Evolutionary conservation across 23 red algal genomes (phyloP).

Genomic region (Gracilariopsis chorda): DNA sequence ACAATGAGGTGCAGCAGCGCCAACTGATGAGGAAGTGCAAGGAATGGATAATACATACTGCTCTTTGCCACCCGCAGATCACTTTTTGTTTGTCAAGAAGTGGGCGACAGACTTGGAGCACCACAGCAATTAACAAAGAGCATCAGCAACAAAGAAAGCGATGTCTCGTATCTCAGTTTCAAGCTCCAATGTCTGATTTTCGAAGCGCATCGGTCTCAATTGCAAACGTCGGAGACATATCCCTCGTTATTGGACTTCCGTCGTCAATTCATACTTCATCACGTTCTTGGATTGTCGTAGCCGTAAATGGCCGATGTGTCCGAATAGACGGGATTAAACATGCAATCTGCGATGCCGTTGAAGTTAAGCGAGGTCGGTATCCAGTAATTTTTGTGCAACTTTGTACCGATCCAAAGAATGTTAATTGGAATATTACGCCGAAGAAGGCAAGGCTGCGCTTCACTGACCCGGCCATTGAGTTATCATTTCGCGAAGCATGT

Average conservation of each 20-base stretch:
- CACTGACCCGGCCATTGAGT: neutral
- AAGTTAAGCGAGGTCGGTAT: slow-evolving; percentile 34
- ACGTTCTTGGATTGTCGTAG: slow-evolving; percentile 7
- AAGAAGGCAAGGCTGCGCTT: slow-evolving; percentile 64
- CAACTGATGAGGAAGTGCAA: slow-evolving; percentile 8
- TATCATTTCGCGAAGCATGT: neutral
- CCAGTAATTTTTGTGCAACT: slow-evolving; percentile 49
- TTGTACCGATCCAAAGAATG: neutral
- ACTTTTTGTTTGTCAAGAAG: neutral
- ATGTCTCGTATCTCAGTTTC: slow-evolving; percentile 12
- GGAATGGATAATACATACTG: slow-evolving; percentile 1
- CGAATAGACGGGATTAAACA: neutral
- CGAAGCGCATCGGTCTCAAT: slow-evolving; percentile 17
- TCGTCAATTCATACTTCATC: slow-evolving; percentile 32
- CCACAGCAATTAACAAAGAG: neutral
- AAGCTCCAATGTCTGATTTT: slow-evolving; percentile 14
- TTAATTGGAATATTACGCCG: slow-evolving; percentile 77
- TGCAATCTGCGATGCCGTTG: neutral
- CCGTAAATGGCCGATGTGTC: slow-evolving; percentile 66
- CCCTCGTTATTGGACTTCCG: slow-evolving; percentile 4
- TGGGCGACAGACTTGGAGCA: neutral
- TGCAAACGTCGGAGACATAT: neutral
- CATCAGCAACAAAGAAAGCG: neutral
- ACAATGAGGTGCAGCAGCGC: neutral
- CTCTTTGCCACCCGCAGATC: slow-evolving; percentile 30